Conservation (phyloP, 139 green algal species). For the Tetraselmis striata region DNA sequence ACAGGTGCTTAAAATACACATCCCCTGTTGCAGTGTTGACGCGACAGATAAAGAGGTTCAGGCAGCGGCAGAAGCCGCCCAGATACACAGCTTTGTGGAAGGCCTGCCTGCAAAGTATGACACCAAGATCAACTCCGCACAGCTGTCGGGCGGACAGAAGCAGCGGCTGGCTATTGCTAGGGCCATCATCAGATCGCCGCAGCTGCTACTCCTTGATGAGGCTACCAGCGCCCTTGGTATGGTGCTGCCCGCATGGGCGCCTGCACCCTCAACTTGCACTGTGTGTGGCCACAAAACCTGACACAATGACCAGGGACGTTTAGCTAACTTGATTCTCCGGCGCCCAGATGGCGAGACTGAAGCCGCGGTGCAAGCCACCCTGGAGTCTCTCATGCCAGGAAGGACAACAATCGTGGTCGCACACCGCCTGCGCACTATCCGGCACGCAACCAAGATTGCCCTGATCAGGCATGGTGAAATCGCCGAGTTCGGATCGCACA, state of each 20-base stretch:
- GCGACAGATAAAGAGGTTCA: slow-evolving; percentile 24
- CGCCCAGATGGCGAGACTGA: background rate
- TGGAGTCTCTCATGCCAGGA: slow-evolving; percentile 2
- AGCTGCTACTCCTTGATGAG: slow-evolving; percentile 32
- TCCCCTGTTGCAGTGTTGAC: background rate
- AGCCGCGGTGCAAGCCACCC: slow-evolving; percentile 3
- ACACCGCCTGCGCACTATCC: slow-evolving; percentile 8
- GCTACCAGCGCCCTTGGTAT: slow-evolving; percentile 19
- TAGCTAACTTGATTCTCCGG: no score
- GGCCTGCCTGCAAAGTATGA: slow-evolving; percentile 44
- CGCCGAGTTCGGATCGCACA: slow-evolving; percentile 1
- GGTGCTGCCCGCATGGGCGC: no score
- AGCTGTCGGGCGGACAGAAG: slow-evolving; percentile 58
- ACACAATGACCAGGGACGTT: no score
- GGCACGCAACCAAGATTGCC: slow-evolving; percentile 8
- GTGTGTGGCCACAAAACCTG: no score
- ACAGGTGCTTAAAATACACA: no score
- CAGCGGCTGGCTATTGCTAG: slow-evolving; percentile 73
- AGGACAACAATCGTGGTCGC: slow-evolving; percentile 12
- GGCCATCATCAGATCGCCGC: slow-evolving; percentile 68
- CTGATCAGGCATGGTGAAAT: slow-evolving; percentile 3
- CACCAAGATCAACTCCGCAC: slow-evolving; percentile 40
- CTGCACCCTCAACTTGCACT: no score
- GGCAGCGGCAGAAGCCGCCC: slow-evolving; percentile 34
- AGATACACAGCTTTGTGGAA: slow-evolving; percentile 53